Base-by-base conservation (phyloP, 2,329 filamentous ascomycete species). In the Pseudogymnoascus sp. region DNA sequence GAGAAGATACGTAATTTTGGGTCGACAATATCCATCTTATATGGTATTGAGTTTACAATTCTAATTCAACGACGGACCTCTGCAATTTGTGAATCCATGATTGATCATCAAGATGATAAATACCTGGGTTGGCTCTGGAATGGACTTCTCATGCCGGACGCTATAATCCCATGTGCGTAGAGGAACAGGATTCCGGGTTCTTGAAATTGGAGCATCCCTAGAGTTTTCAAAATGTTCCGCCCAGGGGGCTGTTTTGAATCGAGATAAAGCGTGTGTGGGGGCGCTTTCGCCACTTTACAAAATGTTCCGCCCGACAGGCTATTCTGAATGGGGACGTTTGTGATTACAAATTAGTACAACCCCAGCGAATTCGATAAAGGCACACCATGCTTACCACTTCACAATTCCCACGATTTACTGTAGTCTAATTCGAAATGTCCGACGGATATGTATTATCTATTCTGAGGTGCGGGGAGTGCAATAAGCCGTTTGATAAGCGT, bases 401-500 rank as follows among this genome's bases (percentile, higher is more conserved):
- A 64, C 60, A 60, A 37, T 62, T 44, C 56, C 60, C 37, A 68
- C 59, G 42, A 46, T 50, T 64, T 62, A 37, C 61, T 59, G 17
- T 64, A 60, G 64, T 63, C 64, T 63, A 67, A 64, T 70, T 68
- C 64, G 62, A 70, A 68, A 71, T 70, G 64, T 63, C 60, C 44
- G 67, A 69, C 67, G 66, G 63, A 67, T 64, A 66, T 61, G 26
- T 68, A n/a, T 64, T 69, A 62, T 63, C 68, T 10, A 61, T 77
- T 63, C 61, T 75, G 61, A 72, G 76, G 23, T 78, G 76, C 67
- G 63, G 40, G 46, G 71, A 72, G 62, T 78, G 75, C 67, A 75
- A 75, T 64, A 78, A 78, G 65, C 75, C 75, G 5, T 78, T 78
- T 60, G 72, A 77, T 65, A 75, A 75, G 66, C 64, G 75, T 78